Evolutionary conservation across 257 asterid species (phyloP).

Genomic region (Nicotiana benthamiana): DNA sequence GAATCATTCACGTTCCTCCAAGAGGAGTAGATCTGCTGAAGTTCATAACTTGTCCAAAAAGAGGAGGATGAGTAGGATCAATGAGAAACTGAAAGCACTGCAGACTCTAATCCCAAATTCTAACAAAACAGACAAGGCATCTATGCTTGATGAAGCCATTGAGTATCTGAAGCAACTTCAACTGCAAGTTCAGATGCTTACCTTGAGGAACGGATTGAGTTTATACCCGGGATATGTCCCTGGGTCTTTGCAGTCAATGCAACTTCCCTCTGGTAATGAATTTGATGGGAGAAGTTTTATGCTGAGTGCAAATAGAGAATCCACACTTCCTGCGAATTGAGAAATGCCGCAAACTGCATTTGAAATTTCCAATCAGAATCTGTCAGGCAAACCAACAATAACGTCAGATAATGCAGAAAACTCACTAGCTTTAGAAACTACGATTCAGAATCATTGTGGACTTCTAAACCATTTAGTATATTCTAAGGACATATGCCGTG

Average conservation of each 20-base stretch:
- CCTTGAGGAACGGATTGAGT: constrained; percentile 79
- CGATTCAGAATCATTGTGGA: constrained; percentile 52
- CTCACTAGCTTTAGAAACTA: constrained; percentile 34
- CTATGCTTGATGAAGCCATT: constrained; percentile 96
- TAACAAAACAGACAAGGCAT: constrained; percentile 91
- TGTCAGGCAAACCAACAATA: constrained; percentile 38
- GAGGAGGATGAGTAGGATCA: constrained; percentile 96
- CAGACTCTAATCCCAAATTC: constrained; percentile 92
- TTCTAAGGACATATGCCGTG: constrained; percentile 69
- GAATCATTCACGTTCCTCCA: constrained; percentile 52
- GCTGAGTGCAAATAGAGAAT: constrained; percentile 38
- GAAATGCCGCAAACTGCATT: constrained; percentile 35
- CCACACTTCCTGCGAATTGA: constrained; percentile 30
- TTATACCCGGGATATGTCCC: constrained; percentile 56
- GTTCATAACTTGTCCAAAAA: constrained; percentile 89
- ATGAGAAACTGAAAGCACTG: constrained; percentile 89
- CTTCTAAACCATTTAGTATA: constrained; percentile 53
- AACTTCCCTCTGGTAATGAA: constrained; percentile 34
- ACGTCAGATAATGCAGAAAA: constrained; percentile 30
- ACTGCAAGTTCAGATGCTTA: constrained; percentile 94
- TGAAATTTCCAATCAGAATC: constrained; percentile 27
- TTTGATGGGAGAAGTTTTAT: constrained; percentile 43
- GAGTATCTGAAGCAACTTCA: constrained; percentile 97
- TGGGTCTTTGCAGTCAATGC: constrained; percentile 53
- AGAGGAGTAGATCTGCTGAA: constrained; percentile 94